Evolutionary conservation across 106 monocot genomes (phyloP).

Genomic region (Dendrobium officinale): DNA sequence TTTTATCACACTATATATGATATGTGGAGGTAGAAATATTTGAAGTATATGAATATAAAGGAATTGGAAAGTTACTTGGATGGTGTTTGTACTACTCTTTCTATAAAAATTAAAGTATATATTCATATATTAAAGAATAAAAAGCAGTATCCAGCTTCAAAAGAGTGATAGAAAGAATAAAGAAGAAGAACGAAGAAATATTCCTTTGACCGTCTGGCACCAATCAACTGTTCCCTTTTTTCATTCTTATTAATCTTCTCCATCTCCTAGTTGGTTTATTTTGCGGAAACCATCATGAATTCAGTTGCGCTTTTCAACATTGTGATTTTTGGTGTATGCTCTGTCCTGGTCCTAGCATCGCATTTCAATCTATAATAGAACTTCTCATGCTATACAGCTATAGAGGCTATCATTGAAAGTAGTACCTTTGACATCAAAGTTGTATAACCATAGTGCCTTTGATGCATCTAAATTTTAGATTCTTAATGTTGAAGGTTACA

Average conservation of each 20-base stretch:
- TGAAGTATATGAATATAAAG: not conserved
- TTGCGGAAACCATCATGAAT: not conserved
- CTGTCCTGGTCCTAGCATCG: not conserved
- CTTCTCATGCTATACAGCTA: not conserved
- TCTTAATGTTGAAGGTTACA: not conserved
- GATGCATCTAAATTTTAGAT: not conserved
- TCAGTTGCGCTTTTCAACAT: not conserved
- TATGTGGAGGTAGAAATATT: not conserved
- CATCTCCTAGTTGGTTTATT: not conserved
- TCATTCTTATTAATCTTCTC: not conserved
- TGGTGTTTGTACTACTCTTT: not conserved
- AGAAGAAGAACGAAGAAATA: not conserved
- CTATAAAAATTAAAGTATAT: not conserved
- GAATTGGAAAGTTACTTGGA: not conserved
- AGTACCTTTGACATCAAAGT: not conserved
- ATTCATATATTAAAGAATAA: not conserved
- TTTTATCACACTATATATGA: not conserved
- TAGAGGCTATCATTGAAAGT: not conserved
- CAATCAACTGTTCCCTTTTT: not conserved
- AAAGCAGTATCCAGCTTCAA: not conserved
- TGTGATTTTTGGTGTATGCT: not conserved
- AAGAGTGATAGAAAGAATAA: not conserved
- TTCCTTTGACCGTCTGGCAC: not conserved
- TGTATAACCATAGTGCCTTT: not conserved
- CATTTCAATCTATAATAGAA: not conserved